Conservation (phyloP, 2,329 filamentous ascomycete species). For the Alternaria brassicae region DNA sequence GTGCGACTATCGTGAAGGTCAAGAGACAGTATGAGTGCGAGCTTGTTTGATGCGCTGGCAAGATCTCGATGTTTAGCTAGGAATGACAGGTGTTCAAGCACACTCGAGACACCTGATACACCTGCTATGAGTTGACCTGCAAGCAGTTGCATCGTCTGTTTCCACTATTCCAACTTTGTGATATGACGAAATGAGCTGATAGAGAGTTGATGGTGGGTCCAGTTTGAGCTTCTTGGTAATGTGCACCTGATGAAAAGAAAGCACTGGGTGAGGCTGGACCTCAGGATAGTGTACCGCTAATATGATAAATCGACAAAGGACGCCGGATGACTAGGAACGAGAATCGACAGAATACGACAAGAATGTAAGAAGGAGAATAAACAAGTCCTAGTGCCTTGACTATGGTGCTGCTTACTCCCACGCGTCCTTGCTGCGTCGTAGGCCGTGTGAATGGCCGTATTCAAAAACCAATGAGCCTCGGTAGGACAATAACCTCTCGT, state of each 20-base stretch:
- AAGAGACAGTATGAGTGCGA: not conserved
- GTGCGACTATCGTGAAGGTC: not conserved
- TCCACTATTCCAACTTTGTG: not conserved
- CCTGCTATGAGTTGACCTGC: not conserved
- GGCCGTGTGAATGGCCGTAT: not conserved
- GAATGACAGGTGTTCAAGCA: not conserved
- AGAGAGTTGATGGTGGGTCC: slow-evolving; percentile 5
- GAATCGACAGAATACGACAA: not conserved
- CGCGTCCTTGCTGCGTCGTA: not conserved
- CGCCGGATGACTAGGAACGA: not conserved
- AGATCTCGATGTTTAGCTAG: not conserved
- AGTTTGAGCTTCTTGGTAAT: slow-evolving; percentile 9
- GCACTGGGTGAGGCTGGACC: not conserved
- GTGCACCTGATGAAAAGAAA: slow-evolving; percentile 11
- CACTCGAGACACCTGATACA: not conserved
- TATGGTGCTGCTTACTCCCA: not conserved
- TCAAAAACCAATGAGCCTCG: slow-evolving; percentile 9
- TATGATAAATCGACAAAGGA: not conserved
- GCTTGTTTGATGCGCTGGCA: not conserved
- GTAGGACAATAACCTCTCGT: not conserved
- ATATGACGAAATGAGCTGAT: not conserved
- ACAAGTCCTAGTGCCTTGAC: not conserved
- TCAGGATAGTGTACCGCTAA: not conserved
- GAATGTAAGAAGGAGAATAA: not conserved
- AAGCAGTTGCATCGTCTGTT: not conserved